Evolutionary conservation across 331 rosid genomes (phyloP), one percentile per base, ranked within the genome.

Genomic region (Stylosanthes scabra): DNA sequence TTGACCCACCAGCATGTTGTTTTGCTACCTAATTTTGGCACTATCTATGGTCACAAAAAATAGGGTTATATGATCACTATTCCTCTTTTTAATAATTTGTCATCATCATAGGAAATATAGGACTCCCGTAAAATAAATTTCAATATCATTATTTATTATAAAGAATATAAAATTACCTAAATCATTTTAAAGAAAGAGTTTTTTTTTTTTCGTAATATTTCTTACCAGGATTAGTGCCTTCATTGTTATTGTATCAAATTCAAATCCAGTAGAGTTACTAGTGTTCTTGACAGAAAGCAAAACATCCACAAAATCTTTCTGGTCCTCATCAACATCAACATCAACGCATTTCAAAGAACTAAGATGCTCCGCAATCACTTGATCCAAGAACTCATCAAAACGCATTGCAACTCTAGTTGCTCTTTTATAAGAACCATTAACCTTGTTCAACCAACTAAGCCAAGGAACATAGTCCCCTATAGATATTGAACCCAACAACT

Each of bases 401-500:
- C 54, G 11, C 29, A 66, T 59, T 0, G 78, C 82, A 7, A 76
- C 63, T 66, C n/a, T 66, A 0, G 34, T 3, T n/a, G 75, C 85
- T 59, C 65, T 71, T 1, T 37, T 39, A 27, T 39, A 71, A 5
- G 70, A 59, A 13, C 84, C 81, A 66, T 41, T 71, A 16, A 71
- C 41, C 7, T 76, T 42, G 29, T 58, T 9, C 68, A 76, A 57
- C 82, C 82, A 81, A n/a, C 56, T 63, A 59, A 81, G 85, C 85
- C 85, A 76, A 31, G 82, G 85, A 3, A 81, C 52, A 66, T 65
- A 81, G 9, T 76, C 78, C 59, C 85, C 85, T 7, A 81, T 16
- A 10, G 8, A 40, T 6, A 76, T 34, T 20, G 39, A 5, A 45
- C 85, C 85, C 3, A 76, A 8, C 8, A 66, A 29, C 76, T 76